Conservation (phyloP, 2,329 filamentous ascomycete species). For the Paraphaeosphaeria minitans region DNA sequence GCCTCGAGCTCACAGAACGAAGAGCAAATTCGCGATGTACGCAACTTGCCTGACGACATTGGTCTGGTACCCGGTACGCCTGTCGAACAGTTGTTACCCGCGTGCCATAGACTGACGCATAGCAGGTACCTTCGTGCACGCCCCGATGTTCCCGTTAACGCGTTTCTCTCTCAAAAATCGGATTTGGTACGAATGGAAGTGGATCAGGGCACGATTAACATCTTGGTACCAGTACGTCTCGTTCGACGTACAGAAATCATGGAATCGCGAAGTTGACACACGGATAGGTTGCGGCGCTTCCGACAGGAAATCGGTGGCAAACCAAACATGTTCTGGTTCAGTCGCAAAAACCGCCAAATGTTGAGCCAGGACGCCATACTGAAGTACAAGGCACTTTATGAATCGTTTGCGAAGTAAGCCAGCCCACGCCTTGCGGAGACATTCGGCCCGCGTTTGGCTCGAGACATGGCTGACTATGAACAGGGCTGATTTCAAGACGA, state of each 20-base stretch:
- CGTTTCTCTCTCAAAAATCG: conserved; percentile 5
- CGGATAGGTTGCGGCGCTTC: conserved; percentile 5
- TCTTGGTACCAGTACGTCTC: conserved; percentile 13
- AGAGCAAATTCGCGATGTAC: conserved; percentile 7
- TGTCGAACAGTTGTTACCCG: not conserved
- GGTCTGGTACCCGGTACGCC: conserved; percentile 24
- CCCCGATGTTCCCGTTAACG: conserved; percentile 4
- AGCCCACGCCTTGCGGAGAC: no score
- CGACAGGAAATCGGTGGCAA: not conserved
- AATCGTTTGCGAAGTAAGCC: conserved; percentile 59
- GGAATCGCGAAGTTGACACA: not conserved
- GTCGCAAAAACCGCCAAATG: not conserved
- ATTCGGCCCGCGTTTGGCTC: not conserved
- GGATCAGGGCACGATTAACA: conserved; percentile 7
- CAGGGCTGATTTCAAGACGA: conserved; percentile 26
- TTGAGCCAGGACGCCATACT: conserved; percentile 53
- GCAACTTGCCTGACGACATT: conserved; percentile 19
- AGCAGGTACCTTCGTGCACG: conserved; percentile 21
- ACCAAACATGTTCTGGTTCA: conserved; percentile 1
- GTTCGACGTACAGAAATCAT: not conserved
- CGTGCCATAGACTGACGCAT: conserved; percentile 2
- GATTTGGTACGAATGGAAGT: conserved; percentile 21
- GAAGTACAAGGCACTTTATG: conserved; percentile 66
- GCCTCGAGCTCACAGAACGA: conserved; percentile 7
- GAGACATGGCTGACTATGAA: conserved; percentile 9